Percentiles rank a stretch among this genome's conserved stretches.
These are phyloP conservation scores for Friedmanniomyces endolithicus DNA, from an alignment of 495 filamentous ascomycete genomes.

Conservation along the genomic window DNA sequence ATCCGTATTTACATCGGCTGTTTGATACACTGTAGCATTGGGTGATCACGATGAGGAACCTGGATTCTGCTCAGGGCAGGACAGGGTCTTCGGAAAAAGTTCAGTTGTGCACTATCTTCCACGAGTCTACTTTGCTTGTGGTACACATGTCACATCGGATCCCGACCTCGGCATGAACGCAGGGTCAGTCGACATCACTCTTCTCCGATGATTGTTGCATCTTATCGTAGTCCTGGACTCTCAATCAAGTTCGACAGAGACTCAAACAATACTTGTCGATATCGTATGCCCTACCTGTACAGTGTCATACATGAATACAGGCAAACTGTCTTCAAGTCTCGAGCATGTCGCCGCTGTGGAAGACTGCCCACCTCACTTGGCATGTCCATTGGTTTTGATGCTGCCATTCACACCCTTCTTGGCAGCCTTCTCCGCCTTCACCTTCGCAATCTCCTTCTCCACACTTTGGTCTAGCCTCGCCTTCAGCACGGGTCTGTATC, in stretches of 20 bases:
- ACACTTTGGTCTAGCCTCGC: conserved; percentile 65
- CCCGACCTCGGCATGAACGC: too few relatives aligned
- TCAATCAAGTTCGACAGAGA: background rate
- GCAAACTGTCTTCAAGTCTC: background rate
- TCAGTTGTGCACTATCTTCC: too few relatives aligned
- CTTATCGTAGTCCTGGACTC: background rate
- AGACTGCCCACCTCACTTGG: background rate
- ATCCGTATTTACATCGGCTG: conserved; percentile 12
- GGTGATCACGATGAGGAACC: too few relatives aligned
- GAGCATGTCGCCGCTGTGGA: background rate
- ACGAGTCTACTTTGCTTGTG: too few relatives aligned
- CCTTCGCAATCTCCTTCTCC: conserved; percentile 52
- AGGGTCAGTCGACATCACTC: too few relatives aligned
- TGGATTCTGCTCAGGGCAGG: too few relatives aligned
- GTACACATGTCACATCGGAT: too few relatives aligned
- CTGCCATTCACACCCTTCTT: conserved; percentile 31
- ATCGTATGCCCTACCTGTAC: background rate
- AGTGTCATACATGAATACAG: background rate
- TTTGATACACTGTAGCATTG: conserved; percentile 15
- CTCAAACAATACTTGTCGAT: background rate
- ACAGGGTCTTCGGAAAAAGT: too few relatives aligned
- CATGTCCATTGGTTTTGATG: conserved; percentile 14
- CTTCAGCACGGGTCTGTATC: conserved; percentile 80
- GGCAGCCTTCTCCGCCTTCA: conserved; percentile 30
- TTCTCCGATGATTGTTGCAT: too few relatives aligned